Evolutionary conservation across 2,329 filamentous ascomycete species (phyloP), one percentile per base, ranked within the genome.

Genomic region (Nemania abortiva): DNA sequence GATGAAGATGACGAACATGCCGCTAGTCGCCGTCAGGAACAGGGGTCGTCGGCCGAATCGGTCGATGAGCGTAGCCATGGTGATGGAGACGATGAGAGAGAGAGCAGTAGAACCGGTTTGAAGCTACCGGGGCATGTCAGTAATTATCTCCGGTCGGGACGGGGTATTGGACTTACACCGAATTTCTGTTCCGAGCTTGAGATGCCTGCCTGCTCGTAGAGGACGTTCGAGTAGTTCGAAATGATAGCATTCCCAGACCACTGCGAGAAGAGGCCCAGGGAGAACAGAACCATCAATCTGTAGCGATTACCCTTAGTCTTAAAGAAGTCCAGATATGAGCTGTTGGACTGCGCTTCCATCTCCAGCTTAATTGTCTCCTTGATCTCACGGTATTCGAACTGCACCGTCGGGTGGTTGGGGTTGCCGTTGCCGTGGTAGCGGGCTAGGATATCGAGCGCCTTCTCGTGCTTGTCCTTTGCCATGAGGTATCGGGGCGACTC

Each of bases 171-270:
- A 73, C 77, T 69, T 74, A 85, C 80, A 64, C 82, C 83, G 64
- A 85, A 83, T 74, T 84, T 83, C 75, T 80, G 78, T 39, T 79
- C 82, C 49, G 82, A 77, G 72, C 82, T 78, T 1, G 70, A 82
- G 70, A 89, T 84, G 64, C 87, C 87, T 69, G 86, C 86, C 42
- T 82, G 82, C 49, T 82, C 77, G 78, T 88, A 88, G 56, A 89
- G 84, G 66, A 82, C 80, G 66, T 82, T 85, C 49, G 86, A 82
- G 72, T 89, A 90, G 80, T 89, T 89, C 68, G 83, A 86, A 73
- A 89, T 86, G 57, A 89, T 83, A 68, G 84, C 87, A 76, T 89
- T 89, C 63, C 88, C 87, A 42, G 84, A 86, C 82, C 86, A 89
- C 77, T 89, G 87, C 0, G 86, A 88, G 79, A 89, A 88, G 68